Percentiles rank a stretch among this genome's conserved stretches.
phyloP scores from a whole-genome alignment of 306 rosid genomes.

The Mimosa bimucronata region DNA sequence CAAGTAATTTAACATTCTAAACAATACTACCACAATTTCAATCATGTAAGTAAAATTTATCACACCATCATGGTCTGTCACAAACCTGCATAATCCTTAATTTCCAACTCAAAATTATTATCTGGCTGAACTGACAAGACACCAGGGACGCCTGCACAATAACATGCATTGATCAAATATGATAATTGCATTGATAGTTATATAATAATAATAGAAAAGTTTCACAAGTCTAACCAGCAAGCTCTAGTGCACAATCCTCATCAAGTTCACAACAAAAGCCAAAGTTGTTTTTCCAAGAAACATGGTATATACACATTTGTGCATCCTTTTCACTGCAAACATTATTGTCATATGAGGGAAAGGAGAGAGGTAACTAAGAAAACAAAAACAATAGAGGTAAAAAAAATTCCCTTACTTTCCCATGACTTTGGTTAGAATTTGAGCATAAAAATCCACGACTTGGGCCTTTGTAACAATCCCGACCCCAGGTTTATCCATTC shows the following conservation, averaged over 20 bases:
- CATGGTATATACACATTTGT: constrained; percentile 89
- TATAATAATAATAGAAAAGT: constrained; percentile 10
- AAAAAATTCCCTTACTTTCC: constrained; percentile 61
- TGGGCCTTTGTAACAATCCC: constrained; percentile 92
- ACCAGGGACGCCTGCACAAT: constrained; percentile 74
- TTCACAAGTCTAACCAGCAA: constrained; percentile 57
- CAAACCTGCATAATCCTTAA: constrained; percentile 79
- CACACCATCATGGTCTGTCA: neutral
- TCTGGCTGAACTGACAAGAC: constrained; percentile 72
- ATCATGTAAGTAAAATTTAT: neutral
- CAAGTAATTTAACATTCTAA: neutral
- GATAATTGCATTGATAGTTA: constrained; percentile 3
- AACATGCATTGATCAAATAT: constrained; percentile 18
- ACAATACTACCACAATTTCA: neutral
- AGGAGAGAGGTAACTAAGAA: constrained; percentile 22
- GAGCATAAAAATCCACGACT: constrained; percentile 82
- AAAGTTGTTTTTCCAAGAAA: constrained; percentile 79
- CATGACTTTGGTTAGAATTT: constrained; percentile 72
- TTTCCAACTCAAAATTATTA: constrained; percentile 61
- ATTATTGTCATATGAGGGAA: constrained; percentile 21
- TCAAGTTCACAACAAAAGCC: constrained; percentile 94
- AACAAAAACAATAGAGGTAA: constrained; percentile 13
- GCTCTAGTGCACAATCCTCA: constrained; percentile 67
- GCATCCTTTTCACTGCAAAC: constrained; percentile 79
- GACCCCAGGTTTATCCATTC: constrained; percentile 73